Percentiles rank a stretch among this genome's conserved stretches.
Evolutionary conservation across 805 yeast species (phyloP).

Genomic region (Wickerhamomyces strasburgensis): DNA sequence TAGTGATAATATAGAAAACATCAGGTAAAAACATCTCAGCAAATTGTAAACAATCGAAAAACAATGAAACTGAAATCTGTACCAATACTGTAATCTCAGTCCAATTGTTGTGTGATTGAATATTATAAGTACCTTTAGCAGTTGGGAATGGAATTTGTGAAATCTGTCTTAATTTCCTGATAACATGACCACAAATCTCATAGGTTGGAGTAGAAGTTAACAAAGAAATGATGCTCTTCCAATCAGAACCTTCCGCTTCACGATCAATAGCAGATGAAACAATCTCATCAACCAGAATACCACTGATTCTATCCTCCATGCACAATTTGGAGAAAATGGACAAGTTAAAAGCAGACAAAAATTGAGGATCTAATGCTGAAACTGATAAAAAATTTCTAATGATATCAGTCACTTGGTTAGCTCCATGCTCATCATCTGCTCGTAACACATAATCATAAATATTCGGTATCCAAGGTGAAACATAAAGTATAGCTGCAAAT

Average conservation of each 20-base stretch:
- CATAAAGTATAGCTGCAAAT: conserved; percentile 34
- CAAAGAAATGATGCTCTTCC: conserved; percentile 60
- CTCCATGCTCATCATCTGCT: conserved; percentile 52
- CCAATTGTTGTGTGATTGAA: conserved; percentile 56
- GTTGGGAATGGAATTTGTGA: conserved; percentile 46
- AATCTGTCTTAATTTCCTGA: conserved; percentile 50
- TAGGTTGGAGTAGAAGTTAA: conserved; percentile 62
- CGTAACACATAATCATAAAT: conserved; percentile 53
- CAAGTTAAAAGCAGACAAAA: conserved; percentile 49
- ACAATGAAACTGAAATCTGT: conserved; percentile 55
- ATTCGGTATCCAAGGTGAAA: conserved; percentile 73
- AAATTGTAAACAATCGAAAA: conserved; percentile 62
- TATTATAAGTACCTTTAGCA: conserved; percentile 34
- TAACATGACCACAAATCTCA: conserved; percentile 64
- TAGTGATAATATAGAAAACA: conserved; percentile 59
- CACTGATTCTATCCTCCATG: conserved; percentile 52
- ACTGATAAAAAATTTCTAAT: conserved; percentile 58
- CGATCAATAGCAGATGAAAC: conserved; percentile 70
- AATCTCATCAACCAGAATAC: conserved; percentile 64
- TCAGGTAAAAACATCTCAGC: conserved; percentile 69
- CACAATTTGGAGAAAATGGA: conserved; percentile 66
- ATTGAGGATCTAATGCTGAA: conserved; percentile 43
- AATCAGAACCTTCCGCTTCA: conserved; percentile 68
- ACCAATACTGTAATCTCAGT: conserved; percentile 67
- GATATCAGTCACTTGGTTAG: conserved; percentile 53